Base-by-base conservation (phyloP, 768 basidiomycete genomes). In the Leucosporidium scottii region DNA sequence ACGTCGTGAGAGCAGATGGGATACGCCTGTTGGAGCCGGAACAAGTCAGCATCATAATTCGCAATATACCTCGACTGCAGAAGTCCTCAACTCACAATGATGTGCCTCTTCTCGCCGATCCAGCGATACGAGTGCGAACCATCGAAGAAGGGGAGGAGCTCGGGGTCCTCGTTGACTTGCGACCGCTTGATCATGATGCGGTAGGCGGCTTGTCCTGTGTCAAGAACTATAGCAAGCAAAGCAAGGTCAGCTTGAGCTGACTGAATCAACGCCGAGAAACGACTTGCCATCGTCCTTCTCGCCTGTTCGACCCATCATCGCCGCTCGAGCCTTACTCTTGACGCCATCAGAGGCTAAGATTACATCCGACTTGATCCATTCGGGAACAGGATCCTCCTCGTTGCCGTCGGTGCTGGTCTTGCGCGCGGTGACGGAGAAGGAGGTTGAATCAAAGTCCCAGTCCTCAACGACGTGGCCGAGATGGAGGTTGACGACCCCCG, bases 121-220 rank as follows among this genome's bases (percentile, higher is more conserved):
- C 81, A 81, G 12, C 81, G 75, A 54, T 77, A 76, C 21, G 77
- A 73, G 4, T 71, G 66, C 31, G 75, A 74, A 7, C 76, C 71
- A 21, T 78, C 77, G 28, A 81, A 65, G 60, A 81, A 74, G 36
- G 70, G 71, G 18, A 79, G 70, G 15, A 81, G 75, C 50, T 80
- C 78, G 3, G 79, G 77, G 62, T 81, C 79, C 25, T 74, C 73
- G 10, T 63, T 61, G 53, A 80, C 74, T 61, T 77, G 73, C 0
- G 74, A 74, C 44, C 80, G 72, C 7, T 66, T 74, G 23, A 81
- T 70, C 55, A 80, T 71, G 62, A 81, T 78, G 3, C 80, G 78
- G 72, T 81, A 81, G 21, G 80, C 78, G 0, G 80, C 77, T 61
- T 79, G 78, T n/a, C 80, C 81, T 0, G 79, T 79, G 62, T 80